Base-by-base conservation (phyloP, 352 stramenopile genomes). In the Plasmopara viticola region DNA sequence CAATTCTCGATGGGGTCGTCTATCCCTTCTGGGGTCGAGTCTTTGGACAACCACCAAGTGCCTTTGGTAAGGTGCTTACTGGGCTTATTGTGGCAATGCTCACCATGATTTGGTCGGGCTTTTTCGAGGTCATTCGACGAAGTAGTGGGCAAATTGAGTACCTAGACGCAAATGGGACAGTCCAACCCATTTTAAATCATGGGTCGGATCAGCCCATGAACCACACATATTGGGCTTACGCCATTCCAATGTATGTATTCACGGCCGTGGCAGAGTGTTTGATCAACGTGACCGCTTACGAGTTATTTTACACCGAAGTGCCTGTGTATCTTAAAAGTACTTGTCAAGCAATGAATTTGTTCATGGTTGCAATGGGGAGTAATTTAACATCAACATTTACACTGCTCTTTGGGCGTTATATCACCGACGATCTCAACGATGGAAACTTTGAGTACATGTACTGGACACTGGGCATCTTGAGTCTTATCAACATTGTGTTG, bases 401-500 rank as follows among this genome's bases (percentile, higher is more conserved):
- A 48, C 66, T 94, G 28, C 62, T 91, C 1, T 94, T 94, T 58
- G 75, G 88, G 28, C 53, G 78, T 44, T 86, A 74, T 50, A 89
- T 92, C 53, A 65, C 66, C n/a, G 37, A 87, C 25, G 60, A 84
- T 45, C 69, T 94, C 31, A 90, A 94, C 54, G 49, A 87, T 28
- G 81, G 81, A 37, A 67, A 94, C 48, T 87, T 94, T 57, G 84
- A 94, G 78, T 91, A 92, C 77, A 94, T 94, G 84, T 94, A 86
- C 66, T 94, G 79, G 69, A 85, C 79, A 28, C 69, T 94, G 9
- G 84, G 80, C 8, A 73, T 63, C 15, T 55, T 91, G 15, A 85
- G 80, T 42, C 52, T 86, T 29, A 29, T 94, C 28, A 94, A 94
- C 62, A 76, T 88, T 20, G 37, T 83, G 25, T 68, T 56, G 41